These are phyloP conservation scores for Plasmodium coatneyi DNA, from an alignment of 169 alveolate genomes.

Conservation along the genomic window DNA sequence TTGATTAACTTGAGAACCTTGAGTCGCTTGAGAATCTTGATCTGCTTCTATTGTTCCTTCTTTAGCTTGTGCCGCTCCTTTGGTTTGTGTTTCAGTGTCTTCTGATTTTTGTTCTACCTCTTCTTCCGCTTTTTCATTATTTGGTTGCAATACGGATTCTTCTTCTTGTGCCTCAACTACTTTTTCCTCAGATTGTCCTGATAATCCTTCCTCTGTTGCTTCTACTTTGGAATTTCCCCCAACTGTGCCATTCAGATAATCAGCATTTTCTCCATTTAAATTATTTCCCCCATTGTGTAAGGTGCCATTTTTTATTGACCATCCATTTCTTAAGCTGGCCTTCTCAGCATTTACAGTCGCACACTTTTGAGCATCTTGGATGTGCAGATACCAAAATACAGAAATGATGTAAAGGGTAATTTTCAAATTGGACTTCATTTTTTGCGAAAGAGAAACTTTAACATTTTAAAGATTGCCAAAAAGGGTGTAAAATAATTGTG, in stretches of 20 bases:
- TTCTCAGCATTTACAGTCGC: neutral
- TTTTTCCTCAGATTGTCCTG: neutral
- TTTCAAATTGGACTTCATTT: neutral
- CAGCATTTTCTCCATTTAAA: neutral
- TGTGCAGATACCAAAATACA: neutral
- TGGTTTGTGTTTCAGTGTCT: too few species aligned
- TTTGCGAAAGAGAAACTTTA: neutral
- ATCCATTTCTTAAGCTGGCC: neutral
- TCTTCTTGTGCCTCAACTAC: neutral
- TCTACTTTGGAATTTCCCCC: neutral
- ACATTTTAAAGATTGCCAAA: neutral
- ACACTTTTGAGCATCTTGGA: neutral
- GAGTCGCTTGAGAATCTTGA: too few species aligned
- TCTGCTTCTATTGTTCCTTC: too few species aligned
- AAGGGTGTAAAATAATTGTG: neutral
- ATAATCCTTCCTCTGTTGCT: neutral
- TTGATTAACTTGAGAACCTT: too few species aligned
- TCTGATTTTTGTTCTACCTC: too few species aligned
- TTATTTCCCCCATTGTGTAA: neutral
- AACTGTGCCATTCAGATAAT: neutral
- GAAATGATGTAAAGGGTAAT: neutral
- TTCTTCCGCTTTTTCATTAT: too few species aligned
- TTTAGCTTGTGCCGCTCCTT: too few species aligned
- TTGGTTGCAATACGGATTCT: neutral
- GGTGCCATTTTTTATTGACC: neutral